Evolutionary conservation across 2,329 filamentous ascomycete genomes (phyloP).

Genomic region (Pseudogymnoascus sp.): DNA sequence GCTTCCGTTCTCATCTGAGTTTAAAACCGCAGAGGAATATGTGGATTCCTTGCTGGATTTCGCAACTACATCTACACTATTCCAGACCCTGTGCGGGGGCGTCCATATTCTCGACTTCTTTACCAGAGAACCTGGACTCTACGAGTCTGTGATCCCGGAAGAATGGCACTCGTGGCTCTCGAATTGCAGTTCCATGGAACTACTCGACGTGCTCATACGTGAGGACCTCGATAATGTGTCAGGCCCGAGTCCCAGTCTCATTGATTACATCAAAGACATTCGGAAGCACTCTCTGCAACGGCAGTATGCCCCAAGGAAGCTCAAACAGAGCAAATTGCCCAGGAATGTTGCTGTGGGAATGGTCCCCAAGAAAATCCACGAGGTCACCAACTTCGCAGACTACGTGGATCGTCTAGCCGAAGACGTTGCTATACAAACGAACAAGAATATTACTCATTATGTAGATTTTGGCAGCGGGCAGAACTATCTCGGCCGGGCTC

Average conservation of each 20-base stretch:
- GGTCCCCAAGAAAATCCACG: slow-evolving; percentile 92
- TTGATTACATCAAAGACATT: slow-evolving; percentile 65
- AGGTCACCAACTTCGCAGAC: slow-evolving; percentile 82
- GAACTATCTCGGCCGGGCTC: slow-evolving; percentile 83
- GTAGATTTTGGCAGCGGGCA: slow-evolving; percentile 96
- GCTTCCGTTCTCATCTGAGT: slow-evolving; percentile 64
- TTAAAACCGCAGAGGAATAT: slow-evolving; percentile 65
- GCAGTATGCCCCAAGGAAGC: slow-evolving; percentile 39
- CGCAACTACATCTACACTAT: slow-evolving; percentile 61
- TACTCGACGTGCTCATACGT: slow-evolving; percentile 74
- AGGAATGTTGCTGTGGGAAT: slow-evolving; percentile 76
- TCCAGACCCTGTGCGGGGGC: slow-evolving; percentile 89
- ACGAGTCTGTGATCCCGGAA: slow-evolving; percentile 63
- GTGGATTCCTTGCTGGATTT: slow-evolving; percentile 71
- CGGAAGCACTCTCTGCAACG: slow-evolving; percentile 60
- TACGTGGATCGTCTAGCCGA: slow-evolving; percentile 60
- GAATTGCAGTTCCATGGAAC: slow-evolving; percentile 59
- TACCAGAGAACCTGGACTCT: slow-evolving; percentile 75
- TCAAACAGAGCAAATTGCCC: slow-evolving; percentile 50
- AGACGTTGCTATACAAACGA: slow-evolving; percentile 50
- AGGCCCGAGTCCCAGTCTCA: slow-evolving; percentile 39
- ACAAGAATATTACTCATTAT: slow-evolving; percentile 65
- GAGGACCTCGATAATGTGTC: slow-evolving; percentile 53
- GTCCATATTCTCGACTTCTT: slow-evolving; percentile 97
- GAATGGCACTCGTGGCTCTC: slow-evolving; percentile 79